Conservation (phyloP, 768 basidiomycete genomes). For the Xerocomus brunneocitrinus region DNA sequence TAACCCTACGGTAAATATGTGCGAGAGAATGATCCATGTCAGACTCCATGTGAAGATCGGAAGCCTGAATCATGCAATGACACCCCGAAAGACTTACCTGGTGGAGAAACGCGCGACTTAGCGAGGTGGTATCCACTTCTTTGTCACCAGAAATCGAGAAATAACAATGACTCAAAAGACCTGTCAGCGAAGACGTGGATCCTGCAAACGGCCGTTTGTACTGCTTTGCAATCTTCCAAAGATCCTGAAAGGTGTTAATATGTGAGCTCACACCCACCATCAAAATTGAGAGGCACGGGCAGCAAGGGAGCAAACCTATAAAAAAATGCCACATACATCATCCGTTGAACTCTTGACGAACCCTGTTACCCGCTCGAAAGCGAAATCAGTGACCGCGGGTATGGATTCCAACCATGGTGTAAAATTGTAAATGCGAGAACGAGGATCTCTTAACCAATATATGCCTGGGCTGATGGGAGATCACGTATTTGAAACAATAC, state of each 20-base stretch:
- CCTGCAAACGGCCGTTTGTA: slow-evolving; percentile 67
- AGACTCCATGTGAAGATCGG: neutral
- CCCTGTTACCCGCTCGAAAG: slow-evolving; percentile 67
- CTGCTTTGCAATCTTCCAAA: slow-evolving; percentile 54
- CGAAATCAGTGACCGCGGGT: slow-evolving; percentile 78
- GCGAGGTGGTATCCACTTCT: slow-evolving; percentile 51
- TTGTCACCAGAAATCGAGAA: slow-evolving; percentile 77
- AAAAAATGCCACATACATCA: slow-evolving; percentile 37
- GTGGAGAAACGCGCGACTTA: slow-evolving; percentile 56
- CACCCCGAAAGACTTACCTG: slow-evolving; percentile 42
- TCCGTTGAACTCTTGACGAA: slow-evolving; percentile 82
- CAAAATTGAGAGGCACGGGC: neutral
- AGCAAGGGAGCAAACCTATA: neutral
- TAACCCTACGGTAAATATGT: neutral
- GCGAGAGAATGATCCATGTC: neutral
- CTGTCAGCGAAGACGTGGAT: slow-evolving; percentile 86
- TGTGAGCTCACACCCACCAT: neutral
- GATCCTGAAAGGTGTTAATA: slow-evolving; percentile 42
- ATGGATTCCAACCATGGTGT: slow-evolving; percentile 64
- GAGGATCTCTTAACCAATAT: slow-evolving; percentile 84
- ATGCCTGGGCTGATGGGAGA: slow-evolving; percentile 64
- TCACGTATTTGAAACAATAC: neutral
- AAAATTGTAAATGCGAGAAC: slow-evolving; percentile 85
- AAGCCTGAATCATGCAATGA: neutral
- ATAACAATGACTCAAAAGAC: slow-evolving; percentile 83